Evolutionary conservation across 257 asterid genomes (phyloP).

Genomic region (Solanum etuberosum): DNA sequence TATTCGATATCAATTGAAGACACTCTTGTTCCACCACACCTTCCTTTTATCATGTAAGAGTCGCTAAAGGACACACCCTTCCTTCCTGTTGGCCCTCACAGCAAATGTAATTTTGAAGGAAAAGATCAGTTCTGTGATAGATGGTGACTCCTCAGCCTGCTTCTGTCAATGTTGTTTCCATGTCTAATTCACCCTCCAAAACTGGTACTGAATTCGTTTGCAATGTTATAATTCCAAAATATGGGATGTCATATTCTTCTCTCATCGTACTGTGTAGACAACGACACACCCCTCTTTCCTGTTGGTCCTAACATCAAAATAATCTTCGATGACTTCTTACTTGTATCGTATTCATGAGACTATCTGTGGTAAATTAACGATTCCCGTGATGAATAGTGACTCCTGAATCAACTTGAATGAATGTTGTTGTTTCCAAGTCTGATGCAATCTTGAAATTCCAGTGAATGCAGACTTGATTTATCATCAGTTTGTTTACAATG

Average conservation of each 20-base stretch:
- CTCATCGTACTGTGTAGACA: background rate
- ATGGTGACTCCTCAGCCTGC: background rate
- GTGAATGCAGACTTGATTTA: background rate
- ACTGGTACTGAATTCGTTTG: background rate
- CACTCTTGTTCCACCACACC: background rate
- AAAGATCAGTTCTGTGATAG: background rate
- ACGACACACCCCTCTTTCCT: background rate
- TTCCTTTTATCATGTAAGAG: background rate
- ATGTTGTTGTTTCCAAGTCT: background rate
- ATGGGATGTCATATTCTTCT: background rate
- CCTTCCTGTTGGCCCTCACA: background rate
- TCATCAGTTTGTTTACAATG: background rate
- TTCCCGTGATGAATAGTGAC: background rate
- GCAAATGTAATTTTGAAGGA: background rate
- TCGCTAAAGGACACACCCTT: background rate
- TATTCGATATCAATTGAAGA: slow-evolving; percentile 24
- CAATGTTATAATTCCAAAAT: background rate
- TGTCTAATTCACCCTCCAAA: background rate
- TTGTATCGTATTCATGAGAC: background rate
- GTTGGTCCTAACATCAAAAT: background rate
- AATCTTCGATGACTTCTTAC: background rate
- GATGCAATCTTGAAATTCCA: background rate
- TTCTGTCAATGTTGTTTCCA: background rate
- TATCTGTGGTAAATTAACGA: too few species aligned
- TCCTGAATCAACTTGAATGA: background rate